phyloP scores from a whole-genome alignment of 208 protist genomes.

The Trichomonas tenax region DNA sequence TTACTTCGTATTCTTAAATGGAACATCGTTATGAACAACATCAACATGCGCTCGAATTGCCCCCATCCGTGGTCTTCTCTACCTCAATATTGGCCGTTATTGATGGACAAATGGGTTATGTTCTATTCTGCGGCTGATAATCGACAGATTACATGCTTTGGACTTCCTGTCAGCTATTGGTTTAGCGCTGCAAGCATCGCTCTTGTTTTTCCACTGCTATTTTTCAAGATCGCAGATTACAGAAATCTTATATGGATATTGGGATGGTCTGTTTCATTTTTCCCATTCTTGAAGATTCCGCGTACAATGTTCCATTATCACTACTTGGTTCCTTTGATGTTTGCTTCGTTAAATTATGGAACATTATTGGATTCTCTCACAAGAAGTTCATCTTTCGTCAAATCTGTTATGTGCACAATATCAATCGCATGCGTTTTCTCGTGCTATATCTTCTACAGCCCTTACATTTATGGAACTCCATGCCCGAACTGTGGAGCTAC shows the following conservation, averaged over 20 bases:
- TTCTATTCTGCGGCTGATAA: background rate
- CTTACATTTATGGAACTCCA: background rate
- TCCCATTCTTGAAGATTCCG: background rate
- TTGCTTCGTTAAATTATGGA: background rate
- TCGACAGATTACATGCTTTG: background rate
- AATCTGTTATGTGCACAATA: background rate
- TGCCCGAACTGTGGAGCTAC: background rate
- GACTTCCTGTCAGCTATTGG: background rate
- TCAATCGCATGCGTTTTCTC: background rate
- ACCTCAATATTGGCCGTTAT: background rate
- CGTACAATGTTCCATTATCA: conserved; percentile 17
- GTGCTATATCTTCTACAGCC: background rate
- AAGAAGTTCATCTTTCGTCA: too few species aligned
- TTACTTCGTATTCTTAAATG: background rate
- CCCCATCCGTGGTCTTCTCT: background rate
- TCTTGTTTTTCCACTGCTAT: background rate
- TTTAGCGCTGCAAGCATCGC: background rate
- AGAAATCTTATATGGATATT: background rate
- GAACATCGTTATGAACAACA: background rate
- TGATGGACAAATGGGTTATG: background rate
- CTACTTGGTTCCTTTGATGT: conserved; percentile 1
- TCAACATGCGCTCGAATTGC: background rate
- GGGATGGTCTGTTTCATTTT: background rate
- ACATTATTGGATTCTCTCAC: background rate
- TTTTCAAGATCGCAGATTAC: background rate